Base-by-base conservation (phyloP, 768 basidiomycete species). In the Amanita pseudoporphyria region DNA sequence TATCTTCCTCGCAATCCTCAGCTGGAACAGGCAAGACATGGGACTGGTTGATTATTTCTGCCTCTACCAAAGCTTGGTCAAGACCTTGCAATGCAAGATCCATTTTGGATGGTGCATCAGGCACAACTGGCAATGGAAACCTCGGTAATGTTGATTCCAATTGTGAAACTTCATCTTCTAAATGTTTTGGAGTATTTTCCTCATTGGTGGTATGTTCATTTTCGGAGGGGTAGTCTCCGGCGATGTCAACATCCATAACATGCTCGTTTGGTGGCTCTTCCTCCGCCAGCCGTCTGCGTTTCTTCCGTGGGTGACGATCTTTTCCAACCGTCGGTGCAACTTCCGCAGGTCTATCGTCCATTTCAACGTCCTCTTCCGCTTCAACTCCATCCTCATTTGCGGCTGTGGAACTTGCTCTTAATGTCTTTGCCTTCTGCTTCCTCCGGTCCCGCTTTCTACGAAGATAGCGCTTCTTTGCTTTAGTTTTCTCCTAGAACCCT, bases 1-100 rank as follows among this genome's bases (percentile, higher is more conserved):
- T 65, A 39, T 71, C 68, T 10, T 70, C 65, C 21, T 65, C 64
- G 12, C 64, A 68, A n/a, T n/a, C n/a, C 9, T 67, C 70, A 4
- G 63, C 52, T 0, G 72, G 68, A 18, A 88, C 71, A 13, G 74
- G 64, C 2, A 75, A 56, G 2, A 70, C 60, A 3, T 63, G 63
- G 1, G 70, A 56, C 14, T 87, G 76, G 47, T 85, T 71, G 13
- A 94, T 76, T 9, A 87, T 54, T 54, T 84, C 78, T 3, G 89
- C 89, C 46, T 76, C 73, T 9, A 84, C 62, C 4, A 92, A 66
- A 21, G 82, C 85, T 57, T 74, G 71, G 63, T 92, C 87, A 12
- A 93, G 70, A 10, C 89, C 88, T 62, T 90, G 88, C 28, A 84
- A 66, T 7, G 82, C 82, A 16, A 92, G 78, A n/a, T 71, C 69